Evolutionary conservation across 2,329 filamentous ascomycete species (phyloP), one percentile per base, ranked within the genome.

Genomic region (Atkinsonella hypoxylon): DNA sequence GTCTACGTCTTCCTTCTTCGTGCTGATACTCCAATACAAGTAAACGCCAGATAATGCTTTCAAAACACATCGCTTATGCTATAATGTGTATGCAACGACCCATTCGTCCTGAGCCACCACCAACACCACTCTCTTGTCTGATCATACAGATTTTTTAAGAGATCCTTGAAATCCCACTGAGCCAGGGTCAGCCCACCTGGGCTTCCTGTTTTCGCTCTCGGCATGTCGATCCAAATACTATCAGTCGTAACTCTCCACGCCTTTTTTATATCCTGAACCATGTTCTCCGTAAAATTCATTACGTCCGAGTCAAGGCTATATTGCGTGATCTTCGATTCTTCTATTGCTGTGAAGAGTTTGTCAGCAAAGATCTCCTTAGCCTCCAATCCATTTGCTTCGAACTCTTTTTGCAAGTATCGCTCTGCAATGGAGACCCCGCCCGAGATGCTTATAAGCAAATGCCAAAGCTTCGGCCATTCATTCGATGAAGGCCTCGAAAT

Each of bases 191-290:
- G 68, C 69, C 47, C 71, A 67, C 17, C 67, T 22, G 18, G 15
- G 5, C 26, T 17, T 7, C 62, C 58, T 48, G 62, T 66, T 2
- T 62, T 64, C 4, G 70, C 68, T 3, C 64, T 66, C 50, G 64
- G 69, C 22, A 74, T 64, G 0, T 62, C 67, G 17, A 75, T 66
- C 2, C 52, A 61, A 11, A 75, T 65, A 3, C 52, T 61, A 2
- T 59, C 56, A 3, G 56, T 59, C 3, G 60, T 59, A 1, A 63
- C 57, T 8, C 65, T 52, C 76, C 76, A 78, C 41, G 69, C 72
- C 43, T 64, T 67, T 4, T 61, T 60, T 11, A 77, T 67, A 41
- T 78, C 74, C 9, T 66, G 63, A 5, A 67, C 50, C 38, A 78
- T 72, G 46, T 67, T 67, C 15, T 65, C 63, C 7, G 63, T 61